Evolutionary conservation across 2,329 filamentous ascomycete species (phyloP).

Genomic region (Zarea fungicola): DNA sequence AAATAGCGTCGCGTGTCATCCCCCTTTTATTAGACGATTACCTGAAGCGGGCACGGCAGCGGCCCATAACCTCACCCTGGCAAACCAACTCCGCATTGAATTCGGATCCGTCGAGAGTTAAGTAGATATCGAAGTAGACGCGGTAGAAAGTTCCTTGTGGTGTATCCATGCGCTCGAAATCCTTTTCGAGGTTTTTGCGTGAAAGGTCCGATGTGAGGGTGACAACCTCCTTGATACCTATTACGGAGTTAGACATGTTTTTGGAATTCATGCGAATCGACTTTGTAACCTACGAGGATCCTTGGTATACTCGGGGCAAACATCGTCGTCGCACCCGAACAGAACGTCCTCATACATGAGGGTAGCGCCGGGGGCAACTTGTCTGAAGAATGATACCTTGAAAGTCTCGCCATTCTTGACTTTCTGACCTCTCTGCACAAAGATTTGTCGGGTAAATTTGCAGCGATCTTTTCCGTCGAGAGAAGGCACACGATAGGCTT

Average conservation of each 20-base stretch:
- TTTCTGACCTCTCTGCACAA: constrained; percentile 96
- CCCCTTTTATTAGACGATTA: constrained; percentile 28
- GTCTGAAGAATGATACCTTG: constrained; percentile 97
- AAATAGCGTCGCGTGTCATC: neutral
- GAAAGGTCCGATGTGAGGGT: constrained; percentile 95
- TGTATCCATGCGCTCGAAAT: constrained; percentile 99
- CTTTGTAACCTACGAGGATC: constrained; percentile 86
- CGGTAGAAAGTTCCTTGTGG: constrained; percentile 95
- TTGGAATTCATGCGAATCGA: neutral
- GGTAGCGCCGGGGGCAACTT: constrained; percentile 92
- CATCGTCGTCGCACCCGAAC: constrained; percentile 96
- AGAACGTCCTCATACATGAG: constrained; percentile 99
- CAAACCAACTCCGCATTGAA: constrained; percentile 99
- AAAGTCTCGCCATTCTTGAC: constrained; percentile 99
- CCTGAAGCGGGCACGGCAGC: constrained; percentile 85
- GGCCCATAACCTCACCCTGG: constrained; percentile 97
- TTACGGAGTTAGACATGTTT: constrained; percentile 22
- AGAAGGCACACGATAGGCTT: constrained; percentile 94
- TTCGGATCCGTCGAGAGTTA: constrained; percentile 93
- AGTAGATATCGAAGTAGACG: constrained; percentile 73
- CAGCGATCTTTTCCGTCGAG: constrained; percentile 96
- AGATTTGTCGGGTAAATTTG: constrained; percentile 98
- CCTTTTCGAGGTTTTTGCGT: constrained; percentile 97
- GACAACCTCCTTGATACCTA: constrained; percentile 98
- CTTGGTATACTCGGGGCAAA: constrained; percentile 97